phyloP scores from a whole-genome alignment of 2,329 filamentous ascomycete species.

The Akanthomyces lecanii region DNA sequence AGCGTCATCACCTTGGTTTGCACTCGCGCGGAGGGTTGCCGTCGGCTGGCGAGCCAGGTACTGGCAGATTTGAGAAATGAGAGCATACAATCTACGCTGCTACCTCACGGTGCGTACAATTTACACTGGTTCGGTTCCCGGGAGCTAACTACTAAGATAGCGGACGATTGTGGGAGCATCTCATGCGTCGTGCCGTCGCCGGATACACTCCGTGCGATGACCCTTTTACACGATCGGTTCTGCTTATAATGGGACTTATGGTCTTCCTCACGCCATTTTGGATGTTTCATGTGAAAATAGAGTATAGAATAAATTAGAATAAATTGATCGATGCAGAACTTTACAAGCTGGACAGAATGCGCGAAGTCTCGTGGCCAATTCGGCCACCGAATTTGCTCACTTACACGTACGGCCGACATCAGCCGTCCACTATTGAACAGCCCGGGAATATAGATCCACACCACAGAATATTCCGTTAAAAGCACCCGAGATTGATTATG shows the following conservation, averaged over 20 bases:
- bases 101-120: neutral
- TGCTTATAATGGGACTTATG: neutral
- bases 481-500: neutral
- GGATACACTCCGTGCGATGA: neutral
- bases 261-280: neutral
- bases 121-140: no score
- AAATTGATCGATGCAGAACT: no score
- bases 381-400: neutral
- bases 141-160: neutral
- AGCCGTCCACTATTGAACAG: no score
- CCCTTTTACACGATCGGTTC: neutral
- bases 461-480: neutral
- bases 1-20: neutral
- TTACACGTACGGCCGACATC: neutral
- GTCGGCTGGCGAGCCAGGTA: neutral
- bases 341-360: no score
- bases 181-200: neutral
- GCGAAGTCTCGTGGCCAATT: neutral
- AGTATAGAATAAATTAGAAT: neutral
- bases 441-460: neutral
- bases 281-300: neutral
- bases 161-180: neutral
- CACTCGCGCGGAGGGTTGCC: neutral
- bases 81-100: neutral
- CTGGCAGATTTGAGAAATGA: neutral